Base-by-base conservation (phyloP, 352 stramenopile genomes). In the Pythium monospermum region DNA sequence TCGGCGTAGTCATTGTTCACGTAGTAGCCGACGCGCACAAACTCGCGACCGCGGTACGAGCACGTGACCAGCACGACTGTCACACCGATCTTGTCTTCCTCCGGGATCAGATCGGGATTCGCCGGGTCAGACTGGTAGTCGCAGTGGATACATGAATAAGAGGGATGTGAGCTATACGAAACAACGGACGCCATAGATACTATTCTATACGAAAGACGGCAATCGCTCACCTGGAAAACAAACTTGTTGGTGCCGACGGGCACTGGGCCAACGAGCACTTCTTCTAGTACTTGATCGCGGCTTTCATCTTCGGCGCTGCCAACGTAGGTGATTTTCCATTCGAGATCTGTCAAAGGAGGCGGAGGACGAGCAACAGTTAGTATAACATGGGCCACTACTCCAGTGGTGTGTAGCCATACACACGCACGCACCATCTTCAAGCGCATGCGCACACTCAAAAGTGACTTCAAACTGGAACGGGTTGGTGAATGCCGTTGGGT, bases 281-380 rank as follows among this genome's bases (percentile, higher is more conserved):
- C 96, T 57, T 99, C 96, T 3, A 99, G 79, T 28, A 98, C 85
- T 67, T 99, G 95, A 77, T 99, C 97, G 18, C 91, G 83, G 39
- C 78, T 94, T 23, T 93, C 87, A 53, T 98, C 94, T 55, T 99
- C 94, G 11, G 96, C 96, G 46, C 83, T 97, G 19, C 96, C 96
- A 1, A 99, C 97, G 71, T 99, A 99, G 35, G 97, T 96, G 47
- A 99, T 96, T 74, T 98, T 98, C 97, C 96, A 99, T 87, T 99
- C 96, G 26, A 99, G 66, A 66, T 99, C 96, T 97, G n/a, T n/a
- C n/a, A n/a, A n/a, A n/a, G n/a, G n/a, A n/a, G n/a, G n/a, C n/a
- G n/a, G n/a, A n/a, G n/a, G n/a, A n/a, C n/a, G n/a, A n/a, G n/a
- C n/a, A n/a, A n/a, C n/a, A n/a, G n/a, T n/a, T n/a, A n/a, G n/a